Conservation (phyloP, 1,139 yeast species). For the Scheffersomyces illinoinensis region DNA sequence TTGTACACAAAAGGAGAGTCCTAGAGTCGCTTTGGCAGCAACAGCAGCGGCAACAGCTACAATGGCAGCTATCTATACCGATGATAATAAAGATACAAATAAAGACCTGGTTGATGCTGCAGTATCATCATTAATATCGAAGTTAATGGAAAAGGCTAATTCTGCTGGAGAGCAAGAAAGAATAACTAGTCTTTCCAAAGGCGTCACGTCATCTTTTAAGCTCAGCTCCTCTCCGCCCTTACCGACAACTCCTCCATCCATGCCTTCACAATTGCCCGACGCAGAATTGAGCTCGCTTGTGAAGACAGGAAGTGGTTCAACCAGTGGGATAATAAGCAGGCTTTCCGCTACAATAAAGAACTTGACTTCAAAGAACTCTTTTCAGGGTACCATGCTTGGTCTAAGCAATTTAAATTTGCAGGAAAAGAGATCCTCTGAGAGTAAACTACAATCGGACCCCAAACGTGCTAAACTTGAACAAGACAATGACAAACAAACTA, state of each 20-base stretch:
- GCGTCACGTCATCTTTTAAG: constrained; percentile 14
- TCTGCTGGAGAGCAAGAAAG: constrained; percentile 30
- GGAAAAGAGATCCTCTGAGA: constrained; percentile 12
- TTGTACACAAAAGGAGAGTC: constrained; percentile 34
- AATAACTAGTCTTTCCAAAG: constrained; percentile 32
- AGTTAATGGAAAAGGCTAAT: constrained; percentile 27
- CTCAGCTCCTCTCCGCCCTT: neutral
- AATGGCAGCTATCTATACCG: constrained; percentile 35
- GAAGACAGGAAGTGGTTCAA: constrained; percentile 1
- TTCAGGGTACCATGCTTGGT: constrained; percentile 9
- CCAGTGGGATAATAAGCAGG: constrained; percentile 8
- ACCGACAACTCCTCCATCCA: constrained; percentile 7
- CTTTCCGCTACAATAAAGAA: constrained; percentile 10
- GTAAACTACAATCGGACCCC: constrained; percentile 4
- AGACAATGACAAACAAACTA: constrained; percentile 10
- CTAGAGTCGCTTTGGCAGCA: constrained; percentile 39
- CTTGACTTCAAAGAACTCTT: constrained; percentile 3
- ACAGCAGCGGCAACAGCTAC: constrained; percentile 42
- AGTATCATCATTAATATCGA: constrained; percentile 26
- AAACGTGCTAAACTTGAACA: constrained; percentile 9
- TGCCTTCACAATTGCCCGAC: constrained; percentile 20
- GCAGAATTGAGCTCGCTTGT: constrained; percentile 11
- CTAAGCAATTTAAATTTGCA: constrained; percentile 4
- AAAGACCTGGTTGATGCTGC: constrained; percentile 20
- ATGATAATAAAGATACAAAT: constrained; percentile 12